Percentiles rank a stretch among this genome's conserved stretches.
These are phyloP conservation scores for Chiua sp. DNA, from an alignment of 1,284 basidiomycete genomes.

Conservation along the genomic window DNA sequence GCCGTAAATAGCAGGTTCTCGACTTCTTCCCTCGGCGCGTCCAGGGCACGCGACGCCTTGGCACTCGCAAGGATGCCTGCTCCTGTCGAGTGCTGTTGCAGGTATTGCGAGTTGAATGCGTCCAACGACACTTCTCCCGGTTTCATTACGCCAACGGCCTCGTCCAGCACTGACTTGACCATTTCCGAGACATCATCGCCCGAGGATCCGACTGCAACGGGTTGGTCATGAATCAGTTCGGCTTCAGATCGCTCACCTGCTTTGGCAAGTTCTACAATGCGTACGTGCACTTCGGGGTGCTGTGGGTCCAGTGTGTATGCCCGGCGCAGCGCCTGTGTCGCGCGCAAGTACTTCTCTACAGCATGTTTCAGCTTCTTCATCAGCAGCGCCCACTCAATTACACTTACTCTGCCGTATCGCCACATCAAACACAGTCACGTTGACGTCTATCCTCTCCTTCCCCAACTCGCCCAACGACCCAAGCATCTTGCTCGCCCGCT, in stretches of 20 bases:
- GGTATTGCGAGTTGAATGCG: constrained; percentile 75
- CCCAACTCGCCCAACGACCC: constrained; percentile 67
- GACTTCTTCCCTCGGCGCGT: constrained; percentile 57
- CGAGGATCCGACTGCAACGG: constrained; percentile 45
- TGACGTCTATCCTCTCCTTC: constrained; percentile 66
- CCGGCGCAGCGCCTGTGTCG: constrained; percentile 69
- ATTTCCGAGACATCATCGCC: constrained; percentile 49
- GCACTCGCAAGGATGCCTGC: constrained; percentile 67
- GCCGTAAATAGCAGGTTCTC: constrained; percentile 63
- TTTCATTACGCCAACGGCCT: constrained; percentile 55
- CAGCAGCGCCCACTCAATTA: constrained; percentile 14
- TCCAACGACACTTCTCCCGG: constrained; percentile 64
- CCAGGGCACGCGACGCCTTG: constrained; percentile 52
- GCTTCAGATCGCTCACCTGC: constrained; percentile 45
- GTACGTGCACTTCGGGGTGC: constrained; percentile 74
- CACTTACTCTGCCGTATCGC: constrained; percentile 67
- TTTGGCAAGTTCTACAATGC: constrained; percentile 69
- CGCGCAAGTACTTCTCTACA: constrained; percentile 83
- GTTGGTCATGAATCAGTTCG: not conserved
- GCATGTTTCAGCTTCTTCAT: not conserved
- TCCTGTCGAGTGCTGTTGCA: constrained; percentile 64
- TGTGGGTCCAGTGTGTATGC: constrained; percentile 62
- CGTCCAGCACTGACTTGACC: constrained; percentile 47
- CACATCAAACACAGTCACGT: constrained; percentile 83
- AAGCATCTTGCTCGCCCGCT: constrained; percentile 78